Evolutionary conservation across 164 flowering plant species (phyloP), one percentile per base, ranked within the genome.

Genomic region (Macadamia tetraphylla): DNA sequence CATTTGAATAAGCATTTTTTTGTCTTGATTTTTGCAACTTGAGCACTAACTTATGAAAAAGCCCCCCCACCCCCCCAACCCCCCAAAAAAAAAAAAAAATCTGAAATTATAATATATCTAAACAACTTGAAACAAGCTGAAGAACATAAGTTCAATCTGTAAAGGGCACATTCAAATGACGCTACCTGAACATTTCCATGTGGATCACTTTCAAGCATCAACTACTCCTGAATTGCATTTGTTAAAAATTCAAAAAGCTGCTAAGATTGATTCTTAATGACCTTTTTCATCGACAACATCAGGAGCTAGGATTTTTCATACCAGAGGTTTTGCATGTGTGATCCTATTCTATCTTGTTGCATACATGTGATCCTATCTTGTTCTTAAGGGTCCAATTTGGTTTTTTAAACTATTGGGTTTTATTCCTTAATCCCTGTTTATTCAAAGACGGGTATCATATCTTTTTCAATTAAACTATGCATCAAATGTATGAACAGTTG

Each of bases 1-100:
- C 99, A 92, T 95, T 77, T 91, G 87, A 70, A 95, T 95, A 70
- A 95, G 94, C 99, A 95, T 95, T 77, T 92, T 95, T 73, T 92
- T 14, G 97, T 95, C 77, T 95, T 96, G 61, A 95, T 92, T 75
- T 89, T 95, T 51, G 97, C 99, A 77, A 95, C 99, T 97, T 95
- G 74, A 31, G 15, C 57, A 53, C 6, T 53, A 53, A 17, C 2
- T 2, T 14, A 5, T 2, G 23, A 23, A 23, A 23, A 23, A 23
- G 23, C 23, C 23, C 23, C 23, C 23, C 23, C 23, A 23, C 23
- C 23, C 23, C 23, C 23, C 23, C 23, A 23, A 23, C 23, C 0
- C 23, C 23, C 0, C 0, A 23, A 35, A 35, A 35, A 35, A 5
- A 2, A 35, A 35, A 35, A 35, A 2, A 35, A 2, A 35, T 35